Base-by-base conservation (phyloP, 1,139 yeast genomes). In the Nematodospora anomalae region DNA sequence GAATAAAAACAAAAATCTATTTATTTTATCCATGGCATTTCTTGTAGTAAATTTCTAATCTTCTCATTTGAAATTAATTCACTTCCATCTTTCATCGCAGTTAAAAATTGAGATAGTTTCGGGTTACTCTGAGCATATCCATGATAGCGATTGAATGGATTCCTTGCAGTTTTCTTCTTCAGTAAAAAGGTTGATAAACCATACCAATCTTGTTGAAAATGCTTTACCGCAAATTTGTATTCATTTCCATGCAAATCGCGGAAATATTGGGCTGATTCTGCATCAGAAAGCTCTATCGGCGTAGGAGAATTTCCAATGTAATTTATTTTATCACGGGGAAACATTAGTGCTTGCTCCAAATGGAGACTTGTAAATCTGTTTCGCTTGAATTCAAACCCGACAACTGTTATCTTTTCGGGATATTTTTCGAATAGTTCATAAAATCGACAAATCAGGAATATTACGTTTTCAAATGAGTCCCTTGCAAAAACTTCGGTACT, bases 381-480 rank as follows among this genome's bases (percentile, higher is more conserved):
- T 36, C 76, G 59, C 51, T 87, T 87, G 58, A 87, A 87, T 35
- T 79, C 88, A 54, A 84, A 84, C 3, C 95, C 95, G 5, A 80
- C 74, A 4, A 87, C 68, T 0, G 79, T 74, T 3, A 85, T 63
- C 2, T 48, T 49, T 1, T 51, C 36, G 0, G 95, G 95, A 45
- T 74, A 81, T 2, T 11, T 27, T 0, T 66, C 61, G 5, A 63
- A 57, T 2, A 72, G 46, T 47, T 81, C 80, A 30, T 70, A 60
- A 53, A 71, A 86, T 33, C 83, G 62, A 32, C 78, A 70, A 2
- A 86, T 48, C 47, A 83, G 78, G 53, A 78, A 85, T 2, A 84
- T 45, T 6, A 86, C 74, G 54, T 87, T 87, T 53, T 87, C 95
- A 55, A 82, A 83, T 2, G 95, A 85, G 55, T 87, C 95, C 30